Base-by-base conservation (phyloP, 2,329 filamentous ascomycete species). In the Aspergillus calidoustus region DNA sequence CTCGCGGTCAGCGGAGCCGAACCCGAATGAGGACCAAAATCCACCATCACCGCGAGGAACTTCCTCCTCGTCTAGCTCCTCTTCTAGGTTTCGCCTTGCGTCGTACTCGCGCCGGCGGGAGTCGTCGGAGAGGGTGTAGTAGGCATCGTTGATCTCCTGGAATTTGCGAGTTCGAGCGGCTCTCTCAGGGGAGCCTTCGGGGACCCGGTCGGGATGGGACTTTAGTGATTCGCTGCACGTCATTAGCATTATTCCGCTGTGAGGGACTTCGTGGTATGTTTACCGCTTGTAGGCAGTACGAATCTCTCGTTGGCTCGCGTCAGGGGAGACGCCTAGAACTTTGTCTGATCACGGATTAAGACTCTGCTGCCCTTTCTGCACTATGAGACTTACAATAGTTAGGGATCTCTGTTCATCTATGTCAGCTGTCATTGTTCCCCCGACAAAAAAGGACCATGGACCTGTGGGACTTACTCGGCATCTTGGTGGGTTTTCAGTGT, bases 251-350 rank as follows among this genome's bases (percentile, higher is more conserved):
- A 74, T 93, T 72, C 2, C n/a, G 49, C 47, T 41, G 46, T 7
- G 17, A 46, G 17, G 38, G 44, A 11, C 11, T 60, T 30, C 11
- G 44, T 46, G 17, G 17, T 30, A 41, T 5, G n/a, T 67, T 43
- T 70, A 91, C 90, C 90, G 90, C 77, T 99, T 99, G 83, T 98
- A 99, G 54, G 93, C 95, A 83, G 92, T 91, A 70, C 94, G 91
- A 74, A 99, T 89, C 76, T 98, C 91, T 72, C 93, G 88, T 62
- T 89, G 87, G 0, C 88, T 90, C 38, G 94, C 93, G 68, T 85
- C 89, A 41, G 91, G 85, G 55, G 88, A 75, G 63, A 97, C 78
- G 66, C 90, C 90, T 54, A 97, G 88, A 66, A 91, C 85, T 54
- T 85, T 87, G 80, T 94, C 91, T 93, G 66, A 17, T 52, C 22